Percentiles rank a stretch among this genome's conserved stretches.
Conservation (phyloP, 441 rosid genomes). For the Metrosideros polymorpha region DNA sequence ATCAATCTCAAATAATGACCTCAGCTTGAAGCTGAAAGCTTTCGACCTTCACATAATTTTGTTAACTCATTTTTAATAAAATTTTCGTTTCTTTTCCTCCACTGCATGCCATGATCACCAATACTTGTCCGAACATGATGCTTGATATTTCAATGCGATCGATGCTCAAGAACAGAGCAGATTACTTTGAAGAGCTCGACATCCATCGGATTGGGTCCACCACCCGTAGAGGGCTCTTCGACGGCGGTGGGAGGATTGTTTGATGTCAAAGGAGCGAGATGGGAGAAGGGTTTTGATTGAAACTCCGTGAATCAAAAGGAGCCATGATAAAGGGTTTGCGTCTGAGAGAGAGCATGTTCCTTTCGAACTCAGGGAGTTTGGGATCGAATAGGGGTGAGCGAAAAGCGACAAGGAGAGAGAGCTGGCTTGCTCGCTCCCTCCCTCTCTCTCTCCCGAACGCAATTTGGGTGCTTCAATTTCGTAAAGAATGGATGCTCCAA, state of each 20-base stretch:
- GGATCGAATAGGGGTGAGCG: too few species aligned
- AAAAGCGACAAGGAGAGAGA: too few species aligned
- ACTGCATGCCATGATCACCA: slow-evolving; percentile 30
- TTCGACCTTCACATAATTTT: background rate
- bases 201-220: slow-evolving; percentile 69
- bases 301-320: too few species aligned
- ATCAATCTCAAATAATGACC: too few species aligned
- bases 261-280: slow-evolving; percentile 15
- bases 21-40: background rate
- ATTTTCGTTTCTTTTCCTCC: slow-evolving; percentile 3
- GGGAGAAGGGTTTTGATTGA: slow-evolving; percentile 18
- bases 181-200: slow-evolving; percentile 32
- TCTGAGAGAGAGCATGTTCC: too few species aligned
- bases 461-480: too few species aligned
- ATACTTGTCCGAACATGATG: slow-evolving; percentile 40
- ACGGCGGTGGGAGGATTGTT: slow-evolving; percentile 51
- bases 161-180: slow-evolving; percentile 32
- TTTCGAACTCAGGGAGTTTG: too few species aligned
- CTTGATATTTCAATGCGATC: slow-evolving; percentile 43
- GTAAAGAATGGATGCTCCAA: too few species aligned
- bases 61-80: background rate
- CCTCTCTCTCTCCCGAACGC: too few species aligned
- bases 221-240: slow-evolving; percentile 66
- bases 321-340: too few species aligned
- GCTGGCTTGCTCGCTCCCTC: too few species aligned